phyloP scores from a whole-genome alignment of 495 filamentous ascomycete species.

The Penicillium psychrofluorescens region DNA sequence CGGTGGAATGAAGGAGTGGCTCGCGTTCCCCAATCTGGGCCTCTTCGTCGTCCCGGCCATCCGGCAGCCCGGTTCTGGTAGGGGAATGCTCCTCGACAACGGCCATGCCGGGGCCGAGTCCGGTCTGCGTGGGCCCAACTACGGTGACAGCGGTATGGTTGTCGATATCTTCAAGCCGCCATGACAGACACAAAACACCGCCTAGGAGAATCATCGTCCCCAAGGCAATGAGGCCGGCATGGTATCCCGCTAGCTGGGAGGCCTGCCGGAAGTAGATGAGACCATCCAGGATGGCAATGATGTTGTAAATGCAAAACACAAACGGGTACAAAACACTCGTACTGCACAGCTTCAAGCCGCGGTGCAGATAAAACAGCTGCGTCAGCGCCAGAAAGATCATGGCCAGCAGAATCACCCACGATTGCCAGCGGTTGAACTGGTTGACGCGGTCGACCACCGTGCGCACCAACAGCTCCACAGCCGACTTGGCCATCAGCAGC shows the following conservation, averaged over 20 bases:
- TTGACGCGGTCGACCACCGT: slow-evolving; percentile 83
- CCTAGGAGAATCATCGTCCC: slow-evolving; percentile 79
- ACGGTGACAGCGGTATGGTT: slow-evolving; percentile 40
- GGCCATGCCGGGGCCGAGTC: slow-evolving; percentile 37
- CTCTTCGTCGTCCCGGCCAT: slow-evolving; percentile 27
- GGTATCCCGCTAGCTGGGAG: slow-evolving; percentile 63
- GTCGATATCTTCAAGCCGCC: slow-evolving; percentile 76
- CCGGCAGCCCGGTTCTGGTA: slow-evolving; percentile 13
- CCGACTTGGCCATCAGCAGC: slow-evolving; percentile 89
- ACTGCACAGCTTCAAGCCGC: slow-evolving; percentile 86
- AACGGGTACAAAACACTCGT: slow-evolving; percentile 96
- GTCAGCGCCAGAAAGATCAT: slow-evolving; percentile 78
- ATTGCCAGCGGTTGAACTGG: slow-evolving; percentile 95
- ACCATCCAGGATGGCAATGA: slow-evolving; percentile 94
- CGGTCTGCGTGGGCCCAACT: slow-evolving; percentile 31
- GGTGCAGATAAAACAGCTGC: slow-evolving; percentile 92
- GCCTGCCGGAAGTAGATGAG: slow-evolving; percentile 94
- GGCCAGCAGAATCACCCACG: slow-evolving; percentile 84
- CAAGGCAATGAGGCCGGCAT: slow-evolving; percentile 77
- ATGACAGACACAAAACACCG: slow-evolving; percentile 88
- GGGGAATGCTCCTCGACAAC: slow-evolving; percentile 30
- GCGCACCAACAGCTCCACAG: slow-evolving; percentile 91
- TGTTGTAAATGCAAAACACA: slow-evolving; percentile 99
- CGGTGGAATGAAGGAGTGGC: slow-evolving; percentile 23
- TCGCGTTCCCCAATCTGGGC: slow-evolving; percentile 28